phyloP scores from a whole-genome alignment of 352 stramenopile genomes.

The Proteromonas lacertae region DNA sequence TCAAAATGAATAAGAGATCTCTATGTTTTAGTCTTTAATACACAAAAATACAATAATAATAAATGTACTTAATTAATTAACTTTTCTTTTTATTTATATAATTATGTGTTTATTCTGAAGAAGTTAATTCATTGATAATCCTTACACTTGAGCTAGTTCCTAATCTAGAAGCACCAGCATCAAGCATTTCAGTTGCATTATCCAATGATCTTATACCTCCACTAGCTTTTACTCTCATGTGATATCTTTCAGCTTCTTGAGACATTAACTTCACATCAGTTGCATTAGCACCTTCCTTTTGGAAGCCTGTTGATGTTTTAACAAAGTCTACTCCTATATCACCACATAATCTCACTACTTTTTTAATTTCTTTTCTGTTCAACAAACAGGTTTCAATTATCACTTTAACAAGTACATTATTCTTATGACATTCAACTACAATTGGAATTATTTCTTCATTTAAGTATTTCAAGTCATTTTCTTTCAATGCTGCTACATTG shows the following conservation, averaged over 20 bases:
- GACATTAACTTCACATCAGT: neutral
- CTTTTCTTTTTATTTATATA: too few relatives aligned
- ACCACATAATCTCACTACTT: neutral
- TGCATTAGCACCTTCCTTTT: neutral
- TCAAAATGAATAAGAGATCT: too few relatives aligned
- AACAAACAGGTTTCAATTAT: too few relatives aligned
- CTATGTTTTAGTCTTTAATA: too few relatives aligned
- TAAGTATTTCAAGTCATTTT: neutral
- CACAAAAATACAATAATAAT: too few relatives aligned
- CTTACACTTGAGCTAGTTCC: neutral
- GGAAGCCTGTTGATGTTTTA: neutral
- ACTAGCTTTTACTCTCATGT: neutral
- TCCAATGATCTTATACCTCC: neutral
- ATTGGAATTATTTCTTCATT: neutral
- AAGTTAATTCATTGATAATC: neutral
- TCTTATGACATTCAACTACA: neutral
- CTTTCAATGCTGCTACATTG: too few relatives aligned
- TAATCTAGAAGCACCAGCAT: neutral
- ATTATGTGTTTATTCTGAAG: too few relatives aligned
- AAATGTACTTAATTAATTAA: too few relatives aligned
- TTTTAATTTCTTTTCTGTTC: too few relatives aligned
- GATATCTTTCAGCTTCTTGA: neutral
- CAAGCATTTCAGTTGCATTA: neutral
- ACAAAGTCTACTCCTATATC: neutral
- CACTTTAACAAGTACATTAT: too few relatives aligned